A percentile compares a stretch with the other conserved stretches of the same genome.
Evolutionary conservation across 2,329 filamentous ascomycete genomes (phyloP).

Genomic region (Sclerotinia nivalis): DNA sequence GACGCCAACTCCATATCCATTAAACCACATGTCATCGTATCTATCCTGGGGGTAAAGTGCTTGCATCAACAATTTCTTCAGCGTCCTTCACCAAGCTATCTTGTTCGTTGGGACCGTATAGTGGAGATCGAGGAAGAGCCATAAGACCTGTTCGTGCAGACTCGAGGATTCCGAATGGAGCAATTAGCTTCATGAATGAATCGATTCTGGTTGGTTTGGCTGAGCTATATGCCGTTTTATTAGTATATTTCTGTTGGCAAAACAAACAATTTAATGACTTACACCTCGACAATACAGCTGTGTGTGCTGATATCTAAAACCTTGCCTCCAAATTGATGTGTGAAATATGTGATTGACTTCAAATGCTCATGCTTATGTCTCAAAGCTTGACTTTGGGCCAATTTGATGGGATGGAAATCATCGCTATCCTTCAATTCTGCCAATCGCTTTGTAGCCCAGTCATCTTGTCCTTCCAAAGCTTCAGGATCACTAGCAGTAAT

Average conservation of each 20-base stretch:
- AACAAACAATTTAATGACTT: conserved; percentile 47
- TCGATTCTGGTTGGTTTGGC: conserved; percentile 94
- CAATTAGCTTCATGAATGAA: conserved; percentile 94
- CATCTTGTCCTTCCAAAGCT: conserved; percentile 44
- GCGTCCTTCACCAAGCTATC: conserved; percentile 72
- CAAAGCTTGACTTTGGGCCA: conserved; percentile 84
- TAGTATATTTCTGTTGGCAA: neutral
- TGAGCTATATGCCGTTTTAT: conserved; percentile 48
- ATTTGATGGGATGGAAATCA: conserved; percentile 87
- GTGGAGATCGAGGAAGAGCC: conserved; percentile 90
- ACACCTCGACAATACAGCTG: conserved; percentile 98
- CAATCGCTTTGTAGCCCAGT: conserved; percentile 41
- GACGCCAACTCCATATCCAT: conserved; percentile 34
- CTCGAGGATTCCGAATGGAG: conserved; percentile 94
- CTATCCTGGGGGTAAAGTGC: conserved; percentile 88
- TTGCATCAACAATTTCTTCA: conserved; percentile 91
- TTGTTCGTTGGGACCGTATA: conserved; percentile 73
- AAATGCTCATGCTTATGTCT: conserved; percentile 97
- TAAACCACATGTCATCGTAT: conserved; percentile 28
- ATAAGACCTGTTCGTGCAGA: conserved; percentile 94
- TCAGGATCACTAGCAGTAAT: conserved; percentile 58
- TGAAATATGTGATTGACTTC: conserved; percentile 92
- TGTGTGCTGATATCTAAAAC: conserved; percentile 97
- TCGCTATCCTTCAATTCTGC: conserved; percentile 33
- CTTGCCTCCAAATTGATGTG: conserved; percentile 97